Base-by-base conservation (phyloP, 257 asterid species). In the Prunella vulgaris region DNA sequence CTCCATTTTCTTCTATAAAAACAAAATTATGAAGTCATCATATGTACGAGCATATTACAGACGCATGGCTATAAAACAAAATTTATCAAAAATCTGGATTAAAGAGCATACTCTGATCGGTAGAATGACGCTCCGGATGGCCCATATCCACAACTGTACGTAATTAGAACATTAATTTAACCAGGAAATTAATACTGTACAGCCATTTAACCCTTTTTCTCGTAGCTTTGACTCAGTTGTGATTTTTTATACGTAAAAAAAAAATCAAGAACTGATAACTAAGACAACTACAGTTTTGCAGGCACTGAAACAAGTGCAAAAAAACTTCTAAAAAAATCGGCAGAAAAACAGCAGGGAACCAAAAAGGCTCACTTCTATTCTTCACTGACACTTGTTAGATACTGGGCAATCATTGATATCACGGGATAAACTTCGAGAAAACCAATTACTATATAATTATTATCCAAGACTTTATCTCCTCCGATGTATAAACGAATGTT, bases 81-180 rank as follows among this genome's bases (percentile, higher is more conserved):
- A 25, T 18, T 30, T 15, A 59, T 21, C 37, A 69, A 38, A 27
- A 63, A 44, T 20, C 7, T 28, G 1, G 42, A 69, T 62, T 33
- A 18, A 76, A 46, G 60, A 80, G 30, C 82, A 40, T 79, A 84
- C 87, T 70, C n/a, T 52, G 61, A 54, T 77, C 81, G 0, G 72
- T 44, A 48, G 83, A 60, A 48, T 83, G 77, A 51, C 65, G 74
- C 73, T 77, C 85, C 1, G 44, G 66, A 48, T 60, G 74, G 71
- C 75, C 84, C 89, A 82, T 86, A 46, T 46, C 87, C 83, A 73
- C 65, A 65, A 60, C 22, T 33, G 10, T 64, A 72, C 66, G 12
- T 10, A 2, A 78, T 64, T 35, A 67, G 65, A 48, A 28, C 60
- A 60, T 42, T 74, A 10, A 49, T 1, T 64, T 27, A 30, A 28